A percentile compares a stretch with the other conserved stretches of the same genome.
These are phyloP conservation scores for Guillardia theta DNA, from an alignment of 78 protist species.

Conservation along the genomic window DNA sequence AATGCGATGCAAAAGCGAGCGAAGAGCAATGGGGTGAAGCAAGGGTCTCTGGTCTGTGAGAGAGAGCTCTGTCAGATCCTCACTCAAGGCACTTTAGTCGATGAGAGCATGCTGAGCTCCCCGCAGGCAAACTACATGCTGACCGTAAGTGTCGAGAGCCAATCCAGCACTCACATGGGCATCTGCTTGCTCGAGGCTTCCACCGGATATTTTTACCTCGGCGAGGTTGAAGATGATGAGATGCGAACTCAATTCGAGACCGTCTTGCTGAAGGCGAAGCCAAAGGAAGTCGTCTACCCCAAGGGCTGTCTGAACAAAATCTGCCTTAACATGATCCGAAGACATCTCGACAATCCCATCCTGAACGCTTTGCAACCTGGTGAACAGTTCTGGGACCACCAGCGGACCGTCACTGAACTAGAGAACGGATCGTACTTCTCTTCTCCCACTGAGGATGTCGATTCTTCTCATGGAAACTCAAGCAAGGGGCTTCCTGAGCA, in stretches of 20 bases:
- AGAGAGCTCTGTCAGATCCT: constrained; percentile 17
- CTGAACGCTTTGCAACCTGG: neutral
- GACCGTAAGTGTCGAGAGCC: neutral
- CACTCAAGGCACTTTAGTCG: constrained; percentile 17
- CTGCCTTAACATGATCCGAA: neutral
- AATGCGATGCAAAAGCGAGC: constrained; percentile 38
- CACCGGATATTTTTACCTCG: neutral
- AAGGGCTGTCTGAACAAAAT: neutral
- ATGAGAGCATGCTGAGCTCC: neutral
- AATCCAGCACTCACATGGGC: neutral
- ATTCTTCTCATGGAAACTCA: too few species aligned
- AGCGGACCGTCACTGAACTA: neutral
- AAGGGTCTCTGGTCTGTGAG: neutral
- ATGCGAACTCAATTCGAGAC: neutral
- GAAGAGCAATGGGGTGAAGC: neutral
- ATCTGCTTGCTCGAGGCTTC: constrained; percentile 12
- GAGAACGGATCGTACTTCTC: neutral
- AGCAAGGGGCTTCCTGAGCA: too few species aligned
- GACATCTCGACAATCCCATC: neutral
- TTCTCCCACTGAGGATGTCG: neutral
- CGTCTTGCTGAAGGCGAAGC: neutral
- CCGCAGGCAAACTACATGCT: constrained; percentile 27
- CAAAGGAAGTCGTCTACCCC: neutral
- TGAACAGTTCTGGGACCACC: constrained; percentile 3
- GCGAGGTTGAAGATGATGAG: neutral